These are phyloP conservation scores for Globomyces sp. DNA, from an alignment of 371 early-diverging fungal species.

Conservation along the genomic window DNA sequence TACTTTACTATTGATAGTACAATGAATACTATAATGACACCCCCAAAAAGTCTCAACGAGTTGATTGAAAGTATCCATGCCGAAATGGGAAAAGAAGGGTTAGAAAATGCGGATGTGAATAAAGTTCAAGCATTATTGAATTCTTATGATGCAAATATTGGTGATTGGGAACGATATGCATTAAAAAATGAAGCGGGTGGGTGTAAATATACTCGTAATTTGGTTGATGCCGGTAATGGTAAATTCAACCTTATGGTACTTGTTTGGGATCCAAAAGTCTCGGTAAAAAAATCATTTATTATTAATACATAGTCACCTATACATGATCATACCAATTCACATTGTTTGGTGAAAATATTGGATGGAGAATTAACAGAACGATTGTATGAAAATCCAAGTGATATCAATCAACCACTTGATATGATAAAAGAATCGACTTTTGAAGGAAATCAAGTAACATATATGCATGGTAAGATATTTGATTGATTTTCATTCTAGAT, in stretches of 20 bases:
- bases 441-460: conserved; percentile 65
- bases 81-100: conserved; percentile 53
- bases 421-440: conserved; percentile 14
- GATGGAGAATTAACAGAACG: conserved; percentile 82
- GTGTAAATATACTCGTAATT: conserved; percentile 54
- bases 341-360: conserved; percentile 92
- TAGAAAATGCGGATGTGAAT: conserved; percentile 56
- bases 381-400: conserved; percentile 71
- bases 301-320: conserved; percentile 61
- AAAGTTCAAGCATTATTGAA: conserved; percentile 64
- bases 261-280: conserved; percentile 80
- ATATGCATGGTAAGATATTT: conserved; percentile 61
- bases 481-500: conserved; percentile 26
- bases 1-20: no score
- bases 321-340: conserved; percentile 88
- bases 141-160: conserved; percentile 57
- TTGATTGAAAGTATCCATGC: conserved; percentile 47
- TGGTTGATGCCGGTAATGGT: conserved; percentile 91
- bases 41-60: conserved; percentile 35
- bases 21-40: no score
- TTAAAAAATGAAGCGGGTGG: conserved; percentile 59
- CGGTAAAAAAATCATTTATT: conserved; percentile 8
- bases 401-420: not conserved
- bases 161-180: conserved; percentile 79
- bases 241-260: conserved; percentile 90